Conservation (phyloP, 139 green algal species). For the Chlamydomonas sphaeroides region DNA sequence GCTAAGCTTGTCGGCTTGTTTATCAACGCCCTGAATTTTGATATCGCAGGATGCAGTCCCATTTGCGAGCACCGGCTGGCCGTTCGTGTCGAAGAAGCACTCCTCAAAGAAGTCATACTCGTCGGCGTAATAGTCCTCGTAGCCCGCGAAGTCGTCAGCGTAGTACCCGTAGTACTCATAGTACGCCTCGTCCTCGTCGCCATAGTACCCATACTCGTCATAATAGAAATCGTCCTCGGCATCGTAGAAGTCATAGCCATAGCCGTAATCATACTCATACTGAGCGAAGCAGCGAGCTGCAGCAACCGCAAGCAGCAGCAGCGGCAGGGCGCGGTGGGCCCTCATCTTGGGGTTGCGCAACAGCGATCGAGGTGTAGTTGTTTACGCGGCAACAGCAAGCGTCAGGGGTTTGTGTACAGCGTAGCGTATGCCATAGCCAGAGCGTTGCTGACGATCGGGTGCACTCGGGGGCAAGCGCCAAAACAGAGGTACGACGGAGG, state of each 20-base stretch:
- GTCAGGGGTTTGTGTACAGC: no score
- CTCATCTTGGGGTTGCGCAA: neutral
- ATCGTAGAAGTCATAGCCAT: slow-evolving; percentile 38
- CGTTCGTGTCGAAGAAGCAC: slow-evolving; percentile 53
- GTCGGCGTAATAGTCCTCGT: slow-evolving; percentile 58
- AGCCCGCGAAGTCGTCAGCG: slow-evolving; percentile 53
- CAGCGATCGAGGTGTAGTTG: no score
- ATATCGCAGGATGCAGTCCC: slow-evolving; percentile 53
- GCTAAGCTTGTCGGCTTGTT: slow-evolving; percentile 49
- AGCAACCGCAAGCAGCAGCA: slow-evolving; percentile 25
- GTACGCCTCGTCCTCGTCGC: slow-evolving; percentile 50
- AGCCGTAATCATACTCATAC: slow-evolving; percentile 40
- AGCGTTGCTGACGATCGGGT: no score
- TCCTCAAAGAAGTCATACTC: slow-evolving; percentile 64
- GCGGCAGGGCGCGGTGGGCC: neutral
- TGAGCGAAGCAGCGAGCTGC: slow-evolving; percentile 13
- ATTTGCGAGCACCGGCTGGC: slow-evolving; percentile 48
- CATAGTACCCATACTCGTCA: slow-evolving; percentile 56
- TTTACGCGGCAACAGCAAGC: no score
- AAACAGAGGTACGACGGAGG: no score
- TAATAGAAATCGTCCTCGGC: slow-evolving; percentile 45
- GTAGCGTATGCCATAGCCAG: no score
- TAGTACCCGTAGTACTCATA: slow-evolving; percentile 61
- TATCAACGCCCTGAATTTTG: slow-evolving; percentile 49
- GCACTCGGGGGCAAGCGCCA: no score